Evolutionary conservation across 352 stramenopile species (phyloP).

Genomic region (Phytophthora vignae): DNA sequence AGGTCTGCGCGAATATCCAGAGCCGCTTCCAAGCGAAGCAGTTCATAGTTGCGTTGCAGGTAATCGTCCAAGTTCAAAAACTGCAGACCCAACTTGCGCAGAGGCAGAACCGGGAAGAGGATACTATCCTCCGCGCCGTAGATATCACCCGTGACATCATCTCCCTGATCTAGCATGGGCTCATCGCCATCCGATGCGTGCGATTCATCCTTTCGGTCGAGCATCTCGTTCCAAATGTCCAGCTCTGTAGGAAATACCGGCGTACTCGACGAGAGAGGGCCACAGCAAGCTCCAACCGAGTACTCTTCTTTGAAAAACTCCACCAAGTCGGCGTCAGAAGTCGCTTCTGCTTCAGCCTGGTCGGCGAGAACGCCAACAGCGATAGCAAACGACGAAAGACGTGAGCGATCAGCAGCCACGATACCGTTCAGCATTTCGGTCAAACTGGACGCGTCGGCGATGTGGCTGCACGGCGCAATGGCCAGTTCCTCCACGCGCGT

Average conservation of each 20-base stretch:
- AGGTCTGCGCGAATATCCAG: constrained; percentile 90
- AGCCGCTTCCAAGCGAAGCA: constrained; percentile 91
- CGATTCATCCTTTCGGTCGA: constrained; percentile 30
- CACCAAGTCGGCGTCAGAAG: constrained; percentile 54
- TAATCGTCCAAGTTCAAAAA: constrained; percentile 97
- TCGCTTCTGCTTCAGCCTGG: constrained; percentile 36
- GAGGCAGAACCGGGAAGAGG: constrained; percentile 70
- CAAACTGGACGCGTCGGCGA: constrained; percentile 57
- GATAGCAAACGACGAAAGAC: constrained; percentile 50
- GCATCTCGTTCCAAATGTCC: constrained; percentile 87
- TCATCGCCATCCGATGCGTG: constrained; percentile 19
- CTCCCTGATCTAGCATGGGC: constrained; percentile 3
- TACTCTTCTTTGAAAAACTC: constrained; percentile 70
- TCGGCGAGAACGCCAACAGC: constrained; percentile 59
- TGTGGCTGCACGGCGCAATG: constrained; percentile 60
- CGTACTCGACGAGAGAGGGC: constrained; percentile 26
- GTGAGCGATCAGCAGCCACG: constrained; percentile 37
- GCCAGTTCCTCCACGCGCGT: constrained; percentile 65
- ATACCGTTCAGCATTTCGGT: constrained; percentile 48
- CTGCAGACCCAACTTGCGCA: constrained; percentile 96
- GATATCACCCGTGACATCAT: constrained; percentile 14
- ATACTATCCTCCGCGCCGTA: constrained; percentile 51
- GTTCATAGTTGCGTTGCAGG: constrained; percentile 92
- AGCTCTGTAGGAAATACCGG: constrained; percentile 85
- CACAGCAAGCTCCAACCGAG: constrained; percentile 31